Evolutionary conservation across 2,329 filamentous ascomycete species (phyloP), one percentile per base, ranked within the genome.

Genomic region (Graphium sp.): DNA sequence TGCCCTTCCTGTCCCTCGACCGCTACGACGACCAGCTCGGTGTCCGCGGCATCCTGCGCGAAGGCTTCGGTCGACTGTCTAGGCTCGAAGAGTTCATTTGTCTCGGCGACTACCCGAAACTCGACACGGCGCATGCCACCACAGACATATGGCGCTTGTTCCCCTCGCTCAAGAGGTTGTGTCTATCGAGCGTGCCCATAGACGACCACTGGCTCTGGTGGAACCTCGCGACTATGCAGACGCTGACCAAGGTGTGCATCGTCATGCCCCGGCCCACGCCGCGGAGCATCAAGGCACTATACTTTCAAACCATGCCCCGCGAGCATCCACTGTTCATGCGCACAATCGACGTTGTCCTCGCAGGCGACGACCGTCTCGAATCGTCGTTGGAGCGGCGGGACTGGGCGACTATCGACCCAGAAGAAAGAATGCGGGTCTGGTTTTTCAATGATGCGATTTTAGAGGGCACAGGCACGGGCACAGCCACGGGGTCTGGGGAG

Each of bases 1-100:
- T 65, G 36, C 59, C 60, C 6, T 53, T 63, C 25, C 45, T 52
- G 14, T 56, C 45, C 29, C 42, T 62, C 11, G 49, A 54, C 17
- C 50, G 49, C 2, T 45, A 50, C 15, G 48, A 59, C 18, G 58
- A 63, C 31, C 49, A 53, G 32, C 39, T 54, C 41, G 41, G 41
- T 32, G 45, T 57, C 24, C 46, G 50, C 22, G 46, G 41, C 17
- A 52, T 50, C 5, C 48, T 66, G 6, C 50, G 52, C 8, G 47
- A 56, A n/a, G 60, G 56, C 1, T 61, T 66, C 32, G 40, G 46
- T 36, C 40, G 48, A 25, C 49, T 66, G 0, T 42, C 48, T 22
- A 42, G 37, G 18, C 44, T 66, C 7, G 55, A 65, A 32, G 58
- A 64, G 36, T 59, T 66, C 31, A 53, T 56, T 23, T 58, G 54